A percentile compares a stretch with the other conserved stretches of the same genome.
Evolutionary conservation across 2,329 filamentous ascomycete species (phyloP).

Genomic region (Didymella sp.): DNA sequence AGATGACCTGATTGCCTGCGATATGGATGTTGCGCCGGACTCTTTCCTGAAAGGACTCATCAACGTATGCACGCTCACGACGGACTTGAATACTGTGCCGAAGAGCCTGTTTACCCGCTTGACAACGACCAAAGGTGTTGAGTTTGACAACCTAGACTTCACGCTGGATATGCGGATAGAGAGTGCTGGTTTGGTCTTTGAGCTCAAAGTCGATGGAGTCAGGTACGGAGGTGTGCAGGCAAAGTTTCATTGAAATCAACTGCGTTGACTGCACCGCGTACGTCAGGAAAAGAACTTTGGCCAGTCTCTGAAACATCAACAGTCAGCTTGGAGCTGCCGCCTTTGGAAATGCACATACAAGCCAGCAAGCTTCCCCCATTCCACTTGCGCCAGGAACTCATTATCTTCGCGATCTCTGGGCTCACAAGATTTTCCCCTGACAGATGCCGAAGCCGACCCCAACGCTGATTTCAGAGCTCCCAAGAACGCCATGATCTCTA

Average conservation of each 20-base stretch:
- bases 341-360: background rate
- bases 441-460: background rate
- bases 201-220: slow-evolving; percentile 79
- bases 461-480: background rate
- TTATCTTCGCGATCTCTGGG: background rate
- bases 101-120: slow-evolving; percentile 75
- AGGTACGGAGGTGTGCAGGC: slow-evolving; percentile 79
- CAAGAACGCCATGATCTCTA: background rate
- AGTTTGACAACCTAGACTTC: slow-evolving; percentile 84
- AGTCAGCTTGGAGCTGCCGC: background rate
- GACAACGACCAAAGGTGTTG: slow-evolving; percentile 78
- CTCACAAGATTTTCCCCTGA: background rate
- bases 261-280: background rate
- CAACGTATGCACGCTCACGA: slow-evolving; percentile 81
- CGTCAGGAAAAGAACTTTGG: background rate
- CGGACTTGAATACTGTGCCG: slow-evolving; percentile 77
- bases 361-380: background rate
- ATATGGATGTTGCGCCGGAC: slow-evolving; percentile 69
- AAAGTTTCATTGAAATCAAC: slow-evolving; percentile 69
- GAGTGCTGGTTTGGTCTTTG: slow-evolving; percentile 77
- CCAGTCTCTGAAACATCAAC: background rate
- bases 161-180: slow-evolving; percentile 84
- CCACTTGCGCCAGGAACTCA: background rate
- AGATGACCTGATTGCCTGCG: slow-evolving; percentile 80
- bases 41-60: slow-evolving; percentile 61